Evolutionary conservation across 2,329 filamentous ascomycete species (phyloP).

Genomic region (Calonectria leucothoes): DNA sequence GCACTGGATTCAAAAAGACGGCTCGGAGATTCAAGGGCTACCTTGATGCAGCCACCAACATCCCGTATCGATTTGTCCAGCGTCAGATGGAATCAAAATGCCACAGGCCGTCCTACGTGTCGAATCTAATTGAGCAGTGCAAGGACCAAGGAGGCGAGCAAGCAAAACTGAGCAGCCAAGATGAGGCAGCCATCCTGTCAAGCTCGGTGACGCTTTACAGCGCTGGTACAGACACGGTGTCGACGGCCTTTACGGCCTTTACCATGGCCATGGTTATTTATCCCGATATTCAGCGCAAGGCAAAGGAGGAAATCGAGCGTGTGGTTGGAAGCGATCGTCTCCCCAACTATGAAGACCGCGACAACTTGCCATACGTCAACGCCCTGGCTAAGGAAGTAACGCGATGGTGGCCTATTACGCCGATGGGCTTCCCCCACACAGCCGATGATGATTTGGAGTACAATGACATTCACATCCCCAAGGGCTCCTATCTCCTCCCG

Average conservation of each 20-base stretch:
- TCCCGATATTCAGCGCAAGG: conserved; percentile 31
- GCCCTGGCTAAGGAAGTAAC: conserved; percentile 41
- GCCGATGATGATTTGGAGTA: conserved; percentile 5
- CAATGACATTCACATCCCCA: conserved; percentile 26
- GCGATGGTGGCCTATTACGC: conserved; percentile 54
- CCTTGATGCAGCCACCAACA: not conserved
- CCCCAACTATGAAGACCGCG: conserved; percentile 36
- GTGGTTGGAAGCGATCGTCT: conserved; percentile 40
- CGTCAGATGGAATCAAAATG: not conserved
- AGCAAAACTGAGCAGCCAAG: not conserved
- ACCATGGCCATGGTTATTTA: conserved; percentile 27
- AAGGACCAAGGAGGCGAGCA: not conserved
- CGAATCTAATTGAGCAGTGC: not conserved
- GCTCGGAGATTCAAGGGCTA: not conserved
- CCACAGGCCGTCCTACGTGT: not conserved
- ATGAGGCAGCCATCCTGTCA: not conserved
- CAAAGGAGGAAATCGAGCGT: conserved; percentile 35
- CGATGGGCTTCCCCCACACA: not conserved
- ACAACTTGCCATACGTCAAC: conserved; percentile 42
- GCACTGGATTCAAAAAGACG: not conserved
- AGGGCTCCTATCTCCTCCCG: conserved; percentile 17
- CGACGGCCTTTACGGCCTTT: not conserved
- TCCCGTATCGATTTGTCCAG: not conserved
- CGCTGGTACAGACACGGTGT: not conserved
- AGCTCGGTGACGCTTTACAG: not conserved